phyloP scores from a whole-genome alignment of 345 rosid genomes.

The Eucalyptus shirleyi region DNA sequence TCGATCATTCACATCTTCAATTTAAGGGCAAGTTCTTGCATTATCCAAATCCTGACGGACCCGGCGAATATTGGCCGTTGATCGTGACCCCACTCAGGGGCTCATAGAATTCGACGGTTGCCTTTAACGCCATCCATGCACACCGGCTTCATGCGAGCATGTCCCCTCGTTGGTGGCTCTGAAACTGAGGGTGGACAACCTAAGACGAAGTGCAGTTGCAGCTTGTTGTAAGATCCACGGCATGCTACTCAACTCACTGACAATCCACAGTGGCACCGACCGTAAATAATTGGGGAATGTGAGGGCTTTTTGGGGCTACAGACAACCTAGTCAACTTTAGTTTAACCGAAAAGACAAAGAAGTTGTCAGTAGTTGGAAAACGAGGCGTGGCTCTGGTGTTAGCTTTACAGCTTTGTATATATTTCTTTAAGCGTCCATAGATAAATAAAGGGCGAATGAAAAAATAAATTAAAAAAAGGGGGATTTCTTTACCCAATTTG shows the following conservation, averaged over 20 bases:
- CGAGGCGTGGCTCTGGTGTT: slow-evolving; percentile 32
- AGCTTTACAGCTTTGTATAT: slow-evolving; percentile 46
- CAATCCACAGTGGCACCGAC: slow-evolving; percentile 11
- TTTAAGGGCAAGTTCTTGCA: background rate
- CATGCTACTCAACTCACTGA: background rate
- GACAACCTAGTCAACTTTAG: slow-evolving; percentile 24
- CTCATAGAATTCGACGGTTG: background rate
- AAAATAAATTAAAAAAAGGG: slow-evolving; percentile 8
- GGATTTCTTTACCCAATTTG: slow-evolving; percentile 12
- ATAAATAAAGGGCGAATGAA: background rate
- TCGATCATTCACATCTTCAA: background rate
- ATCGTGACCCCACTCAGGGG: background rate
- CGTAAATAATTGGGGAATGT: slow-evolving; percentile 4
- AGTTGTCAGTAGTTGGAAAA: slow-evolving; percentile 56
- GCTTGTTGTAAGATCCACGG: background rate
- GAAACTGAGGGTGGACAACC: background rate
- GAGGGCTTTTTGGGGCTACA: slow-evolving; percentile 1
- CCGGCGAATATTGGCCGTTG: background rate
- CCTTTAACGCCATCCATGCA: background rate
- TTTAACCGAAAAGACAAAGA: slow-evolving; percentile 32
- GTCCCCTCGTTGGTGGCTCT: background rate
- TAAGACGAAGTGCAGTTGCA: background rate
- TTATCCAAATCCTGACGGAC: background rate
- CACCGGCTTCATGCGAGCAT: background rate
- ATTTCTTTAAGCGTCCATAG: background rate